Base-by-base conservation (phyloP, 495 filamentous ascomycete species). In the Hyphodiscus hymeniophilus region DNA sequence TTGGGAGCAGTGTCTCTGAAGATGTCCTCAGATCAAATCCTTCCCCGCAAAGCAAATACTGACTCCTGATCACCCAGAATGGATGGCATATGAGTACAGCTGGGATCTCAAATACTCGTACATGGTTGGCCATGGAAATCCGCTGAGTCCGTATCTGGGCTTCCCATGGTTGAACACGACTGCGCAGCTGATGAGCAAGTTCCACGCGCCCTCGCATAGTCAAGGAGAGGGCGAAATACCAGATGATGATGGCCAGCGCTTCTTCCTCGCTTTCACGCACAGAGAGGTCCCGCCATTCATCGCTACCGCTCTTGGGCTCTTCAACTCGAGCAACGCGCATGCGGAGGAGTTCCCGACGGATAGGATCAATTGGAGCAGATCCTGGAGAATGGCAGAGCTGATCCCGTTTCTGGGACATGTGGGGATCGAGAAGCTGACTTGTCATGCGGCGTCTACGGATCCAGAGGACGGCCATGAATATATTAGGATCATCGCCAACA, bases 401-500 rank as follows among this genome's bases (percentile, higher is more conserved):
- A 51, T 56, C 15, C 53, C 53, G 2, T 56, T 56, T 17, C 48
- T 56, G 7, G 53, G 53, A 2, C 53, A 56, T 28, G 42, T 56
- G 2, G 53, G 53, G 6, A 56, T 56, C 17, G 53, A 56, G 39
- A 56, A 51, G 22, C 16, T 56, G 8, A 56, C 53, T 2, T 56
- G 53, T 36, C 35, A 39, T 7, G 21, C 2, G 1, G 16, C 33
- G 6, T 38, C 21, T 4, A 39, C 23, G 6, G 40, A 47, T 15
- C 35, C 17, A 1, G 44, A 51, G 10, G 31, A 24, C n/a, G n/a
- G n/a, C n/a, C n/a, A n/a, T 12, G 48, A 51, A 28, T 56, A 48
- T 38, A 54, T 77, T 15, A 62, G 75, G 1, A 63, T 79, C 18
- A 58, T 69, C 31, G 60, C 76, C 18, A 79, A 77, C 46, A 72